phyloP scores from a whole-genome alignment of 2,329 filamentous ascomycete genomes.

The Aureobasidium lini region DNA sequence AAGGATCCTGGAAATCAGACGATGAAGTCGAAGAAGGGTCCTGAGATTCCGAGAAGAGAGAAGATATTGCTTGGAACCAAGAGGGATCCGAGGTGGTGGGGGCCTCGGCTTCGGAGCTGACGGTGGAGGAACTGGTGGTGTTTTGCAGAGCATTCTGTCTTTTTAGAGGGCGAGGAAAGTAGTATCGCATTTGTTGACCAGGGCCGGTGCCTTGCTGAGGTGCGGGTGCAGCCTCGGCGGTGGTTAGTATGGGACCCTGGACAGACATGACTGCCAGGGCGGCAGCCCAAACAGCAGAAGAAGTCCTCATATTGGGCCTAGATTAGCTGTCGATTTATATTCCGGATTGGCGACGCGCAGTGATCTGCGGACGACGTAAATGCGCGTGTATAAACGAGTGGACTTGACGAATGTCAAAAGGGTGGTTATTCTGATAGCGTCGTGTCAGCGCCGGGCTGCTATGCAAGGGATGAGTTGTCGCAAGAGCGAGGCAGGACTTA shows the following conservation, averaged over 20 bases:
- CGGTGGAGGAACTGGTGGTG: slow-evolving; percentile 13
- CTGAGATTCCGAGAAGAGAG: background rate
- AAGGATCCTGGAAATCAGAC: background rate
- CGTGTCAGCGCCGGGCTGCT: slow-evolving; percentile 10
- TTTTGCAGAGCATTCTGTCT: slow-evolving; percentile 31
- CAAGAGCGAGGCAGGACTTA: background rate
- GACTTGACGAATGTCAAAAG: slow-evolving; percentile 38
- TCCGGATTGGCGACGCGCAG: slow-evolving; percentile 12
- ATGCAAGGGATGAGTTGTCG: slow-evolving; percentile 1
- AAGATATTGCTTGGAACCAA: background rate
- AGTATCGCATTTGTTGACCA: slow-evolving; percentile 35
- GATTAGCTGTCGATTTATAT: slow-evolving; percentile 1
- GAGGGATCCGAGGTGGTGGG: background rate
- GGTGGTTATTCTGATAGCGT: slow-evolving; percentile 15
- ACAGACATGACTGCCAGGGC: slow-evolving; percentile 39
- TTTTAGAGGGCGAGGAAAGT: slow-evolving; percentile 41
- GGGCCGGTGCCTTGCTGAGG: slow-evolving; percentile 26
- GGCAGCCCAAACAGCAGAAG: slow-evolving; percentile 39
- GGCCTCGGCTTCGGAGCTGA: background rate
- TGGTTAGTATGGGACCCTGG: slow-evolving; percentile 35
- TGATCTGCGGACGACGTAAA: slow-evolving; percentile 15
- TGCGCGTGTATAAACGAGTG: slow-evolving; percentile 41
- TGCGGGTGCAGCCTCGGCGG: slow-evolving; percentile 43
- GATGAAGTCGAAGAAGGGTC: slow-evolving; percentile 1
- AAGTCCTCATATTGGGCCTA: slow-evolving; percentile 32